phyloP scores from a whole-genome alignment of 371 early-diverging fungal genomes.

The Funneliformis caledonium region DNA sequence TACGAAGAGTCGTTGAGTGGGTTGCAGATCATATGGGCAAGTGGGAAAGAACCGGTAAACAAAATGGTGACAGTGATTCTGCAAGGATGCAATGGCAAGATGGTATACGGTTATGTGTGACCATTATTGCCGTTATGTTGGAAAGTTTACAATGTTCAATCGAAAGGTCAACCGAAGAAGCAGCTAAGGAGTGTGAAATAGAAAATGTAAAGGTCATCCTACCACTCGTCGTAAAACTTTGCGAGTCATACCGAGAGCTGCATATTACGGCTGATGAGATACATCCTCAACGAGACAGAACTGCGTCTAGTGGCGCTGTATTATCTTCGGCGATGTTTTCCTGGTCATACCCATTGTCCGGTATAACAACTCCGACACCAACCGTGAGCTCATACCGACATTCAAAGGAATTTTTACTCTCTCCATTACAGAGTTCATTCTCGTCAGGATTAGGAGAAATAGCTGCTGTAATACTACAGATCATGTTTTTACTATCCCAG shows the following conservation, averaged over 20 bases:
- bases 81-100: constrained; percentile 40
- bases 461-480: constrained; percentile 53
- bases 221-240: constrained; percentile 35
- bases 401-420: constrained; percentile 31
- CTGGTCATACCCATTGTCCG: background rate
- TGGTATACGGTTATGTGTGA: constrained; percentile 33
- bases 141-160: constrained; percentile 37
- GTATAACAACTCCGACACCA: background rate
- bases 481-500: constrained; percentile 54
- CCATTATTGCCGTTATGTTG: constrained; percentile 36
- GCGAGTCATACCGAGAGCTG: constrained; percentile 39
- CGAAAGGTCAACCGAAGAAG: background rate
- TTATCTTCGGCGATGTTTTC: constrained; percentile 10
- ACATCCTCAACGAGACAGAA: background rate
- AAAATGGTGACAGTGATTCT: constrained; percentile 2
- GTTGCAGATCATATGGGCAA: constrained; percentile 59
- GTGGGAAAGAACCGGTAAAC: constrained; percentile 37
- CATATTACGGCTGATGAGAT: constrained; percentile 10
- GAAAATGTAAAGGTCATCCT: constrained; percentile 37
- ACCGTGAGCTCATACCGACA: background rate
- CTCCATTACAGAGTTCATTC: constrained; percentile 41
- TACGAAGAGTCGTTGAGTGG: constrained; percentile 62
- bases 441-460: constrained; percentile 57
- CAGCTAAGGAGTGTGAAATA: constrained; percentile 6
- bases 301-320: background rate